Evolutionary conservation across 306 rosid genomes (phyloP).

Genomic region (Glycine tomentella): DNA sequence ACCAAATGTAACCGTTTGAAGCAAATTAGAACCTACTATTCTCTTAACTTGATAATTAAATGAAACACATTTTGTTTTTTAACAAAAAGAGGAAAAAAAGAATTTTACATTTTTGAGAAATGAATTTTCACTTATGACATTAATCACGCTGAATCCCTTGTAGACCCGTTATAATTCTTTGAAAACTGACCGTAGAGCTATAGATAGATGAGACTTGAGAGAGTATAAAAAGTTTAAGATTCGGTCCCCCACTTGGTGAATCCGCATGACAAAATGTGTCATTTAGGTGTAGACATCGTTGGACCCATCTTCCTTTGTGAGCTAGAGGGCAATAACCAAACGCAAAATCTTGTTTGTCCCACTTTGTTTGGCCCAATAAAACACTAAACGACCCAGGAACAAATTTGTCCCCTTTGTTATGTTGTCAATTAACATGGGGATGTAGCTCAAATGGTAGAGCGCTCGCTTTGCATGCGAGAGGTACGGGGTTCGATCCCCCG

Average conservation of each 20-base stretch:
- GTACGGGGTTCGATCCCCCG: too few species aligned
- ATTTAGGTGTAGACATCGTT: slow-evolving; percentile 43
- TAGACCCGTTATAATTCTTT: slow-evolving; percentile 1
- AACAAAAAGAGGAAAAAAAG: not conserved
- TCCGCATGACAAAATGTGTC: slow-evolving; percentile 44
- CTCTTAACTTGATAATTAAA: not conserved
- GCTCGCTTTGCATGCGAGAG: too few species aligned
- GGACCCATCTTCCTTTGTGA: slow-evolving; percentile 51
- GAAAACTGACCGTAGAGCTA: too few species aligned
- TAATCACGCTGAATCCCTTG: slow-evolving; percentile 27
- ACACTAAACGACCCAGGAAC: slow-evolving; percentile 28
- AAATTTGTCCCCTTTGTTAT: slow-evolving; percentile 39
- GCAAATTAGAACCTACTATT: too few species aligned
- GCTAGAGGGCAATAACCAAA: slow-evolving; percentile 41
- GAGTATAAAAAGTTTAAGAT: slow-evolving; percentile 31
- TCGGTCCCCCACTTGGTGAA: slow-evolving; percentile 35
- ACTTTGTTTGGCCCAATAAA: slow-evolving; percentile 46
- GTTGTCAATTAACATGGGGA: too few species aligned
- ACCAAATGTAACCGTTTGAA: too few species aligned
- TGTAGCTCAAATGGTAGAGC: too few species aligned
- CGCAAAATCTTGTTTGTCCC: slow-evolving; percentile 48
- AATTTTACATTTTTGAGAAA: slow-evolving; percentile 11
- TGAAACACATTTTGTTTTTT: not conserved
- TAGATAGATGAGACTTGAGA: too few species aligned
- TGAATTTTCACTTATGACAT: not conserved